Base-by-base conservation (phyloP, 179 eudicot genomes). In the Silene vulgaris region DNA sequence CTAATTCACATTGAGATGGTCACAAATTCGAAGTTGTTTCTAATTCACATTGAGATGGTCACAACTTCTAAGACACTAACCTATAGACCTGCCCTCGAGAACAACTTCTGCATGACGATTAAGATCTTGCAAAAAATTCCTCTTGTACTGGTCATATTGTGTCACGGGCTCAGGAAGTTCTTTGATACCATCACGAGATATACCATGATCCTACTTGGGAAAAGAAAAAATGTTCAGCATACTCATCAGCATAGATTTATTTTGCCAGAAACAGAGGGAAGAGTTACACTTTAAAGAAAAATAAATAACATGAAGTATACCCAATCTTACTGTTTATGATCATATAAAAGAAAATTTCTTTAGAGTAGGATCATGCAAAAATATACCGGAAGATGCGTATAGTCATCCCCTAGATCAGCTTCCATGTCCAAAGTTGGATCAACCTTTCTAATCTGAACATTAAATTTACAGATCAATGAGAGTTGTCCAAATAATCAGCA, bases 361-460 rank as follows among this genome's bases (percentile, higher is more conserved):
- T 50, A 45, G 19, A 40, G 48, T 40, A 40, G 48, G 48, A 74
- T 76, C 67, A 74, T 61, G 74, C 50, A 73, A 30, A 77, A 77
- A 82, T 43, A 61, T 88, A 95, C 97, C 90, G 89, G 95, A 77
- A 95, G 88, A 83, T 95, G 97, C 26, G 84, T 87, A 77, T 95
- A 95, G 78, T 95, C 97, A 83, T 95, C 99, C 68, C 97, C 97
- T 86, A 78, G 87, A 88, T 95, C 97, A 78, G 97, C 97, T 85
- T 92, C 95, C 89, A 92, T 95, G 80, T 95, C 96, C 80, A 92
- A 84, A 45, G 97, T 89, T 48, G 99, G 99, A 86, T 95, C 97
- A 77, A 92, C 99, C 83, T 74, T 84, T 88, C 90, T 88, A 70
- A 95, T 92, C 97, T 95, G 91, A 79, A 84, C 70, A 66, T 30